Base-by-base conservation (phyloP, 192 early-diverging fungal species). In the Geranomyces variabilis region DNA sequence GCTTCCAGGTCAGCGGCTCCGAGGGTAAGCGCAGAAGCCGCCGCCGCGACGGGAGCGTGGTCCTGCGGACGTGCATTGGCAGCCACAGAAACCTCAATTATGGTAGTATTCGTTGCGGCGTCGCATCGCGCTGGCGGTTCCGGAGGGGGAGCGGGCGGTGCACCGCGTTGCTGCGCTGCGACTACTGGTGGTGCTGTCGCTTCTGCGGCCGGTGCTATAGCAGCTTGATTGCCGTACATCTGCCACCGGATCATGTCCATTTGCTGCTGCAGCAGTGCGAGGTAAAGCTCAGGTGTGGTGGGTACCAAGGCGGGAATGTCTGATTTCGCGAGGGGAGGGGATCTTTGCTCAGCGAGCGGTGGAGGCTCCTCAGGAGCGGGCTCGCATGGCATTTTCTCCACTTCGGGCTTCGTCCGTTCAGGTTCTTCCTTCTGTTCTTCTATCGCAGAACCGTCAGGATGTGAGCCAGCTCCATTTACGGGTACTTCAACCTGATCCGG, bases 1-100 rank as follows among this genome's bases (percentile, higher is more conserved):
- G 41, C 36, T 66, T 66, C 63, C 41, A 66, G 63, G 26, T 66
- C 63, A 10, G 63, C 14, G 24, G 63, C 45, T 0, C 44, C 63
- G 24, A 66, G 63, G 12, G 63, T 66, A n/a, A 19, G 6, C 22
- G 6, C 4, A 7, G 7, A 3, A 33, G 7, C 17, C 22, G 28
- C 28, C 22, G 9, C 24, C 14, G 13, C 9, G 14, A 22, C 22
- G 58, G 58, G 58, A 17, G 4, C n/a, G 17, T 17, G 51, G 51
- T 53, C n/a, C n/a, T 4, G n/a, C 7, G 51, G 51, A 6, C 4
- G 51, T 24, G 51, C 2, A 17, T 17, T 7, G 51, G 4, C 15
- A 26, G 24, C 17, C 7, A 15, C 4, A 3, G 6, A 8, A 17
- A 24, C 51, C 19, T n/a, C 51, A 26, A 4, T 9, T 15, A 53